Base-by-base conservation (phyloP, 2,329 filamentous ascomycete genomes). In the Leptographium lundbergii region DNA sequence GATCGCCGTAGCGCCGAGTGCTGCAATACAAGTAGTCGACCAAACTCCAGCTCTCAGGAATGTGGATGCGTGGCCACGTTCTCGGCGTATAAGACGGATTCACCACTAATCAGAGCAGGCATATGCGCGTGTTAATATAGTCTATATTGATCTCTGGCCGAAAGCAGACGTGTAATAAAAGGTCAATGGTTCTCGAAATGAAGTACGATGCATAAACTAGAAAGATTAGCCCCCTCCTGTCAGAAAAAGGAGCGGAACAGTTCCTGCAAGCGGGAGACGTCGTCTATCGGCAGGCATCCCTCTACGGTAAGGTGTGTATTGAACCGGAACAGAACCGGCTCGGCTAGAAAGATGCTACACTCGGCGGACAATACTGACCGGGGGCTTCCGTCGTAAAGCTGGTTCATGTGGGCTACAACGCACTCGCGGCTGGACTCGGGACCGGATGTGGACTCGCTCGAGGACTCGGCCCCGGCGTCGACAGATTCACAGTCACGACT, bases 281-380 rank as follows among this genome's bases (percentile, higher is more conserved):
- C 51, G 10, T 53, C 19, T 2, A 4, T 1, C 5, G 6, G 6
- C 36, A 60, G 14, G 19, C 22, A 56, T 10, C 66, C 66, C 57
- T 68, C 66, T 2, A 68, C 62, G 1, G 66, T 67, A 4, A 65
- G 61, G 11, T 60, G 61, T 14, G 61, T 57, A 9, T 62, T 57
- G 56, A 60, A 68, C 2, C 62, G 60, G 54, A 67, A 66, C 4
- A 59, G 61, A 19, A 56, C 60, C 2, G 60, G 22, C 25, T 67
- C 65, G 7, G 62, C 65, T 1, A 67, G 59, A 42, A 66, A 65
- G 1, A 69, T 59, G 9, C 29, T 57, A 1, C 65, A 62, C 45
- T 60, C 65, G 19, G 64, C 64, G 0, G 54, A 54, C 50, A 60
- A 34, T 19, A 42, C 7, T 6, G 47, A 17, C 17, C 19, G 14